Conservation (phyloP, 139 green algal genomes). For the Medakamo hakoo region DNA sequence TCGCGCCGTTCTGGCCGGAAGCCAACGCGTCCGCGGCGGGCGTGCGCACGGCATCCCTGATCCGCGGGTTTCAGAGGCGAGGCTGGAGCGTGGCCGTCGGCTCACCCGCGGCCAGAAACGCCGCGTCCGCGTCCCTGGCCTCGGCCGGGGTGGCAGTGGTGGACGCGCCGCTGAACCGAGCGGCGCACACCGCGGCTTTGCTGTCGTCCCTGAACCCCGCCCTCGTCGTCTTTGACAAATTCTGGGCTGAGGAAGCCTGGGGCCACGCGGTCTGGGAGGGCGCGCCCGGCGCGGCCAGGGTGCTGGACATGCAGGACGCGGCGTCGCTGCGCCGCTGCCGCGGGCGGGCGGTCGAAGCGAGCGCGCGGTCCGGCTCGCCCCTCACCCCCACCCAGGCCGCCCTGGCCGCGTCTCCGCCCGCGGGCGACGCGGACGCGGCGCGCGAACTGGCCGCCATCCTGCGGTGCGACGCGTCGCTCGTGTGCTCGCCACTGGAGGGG, state of each 20-base stretch:
- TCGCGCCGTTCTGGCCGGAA: slow-evolving; percentile 20
- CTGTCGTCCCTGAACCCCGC: slow-evolving; percentile 5
- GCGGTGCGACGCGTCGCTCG: slow-evolving; percentile 34
- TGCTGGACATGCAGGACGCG: slow-evolving; percentile 52
- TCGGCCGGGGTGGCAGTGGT: not conserved
- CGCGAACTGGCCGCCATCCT: slow-evolving; percentile 38
- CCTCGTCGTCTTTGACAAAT: slow-evolving; percentile 33
- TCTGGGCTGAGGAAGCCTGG: slow-evolving; percentile 37
- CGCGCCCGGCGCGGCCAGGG: slow-evolving; percentile 15
- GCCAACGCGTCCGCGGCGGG: slow-evolving; percentile 9
- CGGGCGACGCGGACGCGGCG: not conserved
- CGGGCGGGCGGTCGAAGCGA: not conserved
- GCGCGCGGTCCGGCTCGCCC: not conserved
- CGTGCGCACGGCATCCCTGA: slow-evolving; percentile 13
- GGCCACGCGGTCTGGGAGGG: slow-evolving; percentile 22
- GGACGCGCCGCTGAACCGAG: slow-evolving; percentile 15
- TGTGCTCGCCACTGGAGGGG: slow-evolving; percentile 38
- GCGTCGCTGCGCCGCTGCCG: slow-evolving; percentile 23
- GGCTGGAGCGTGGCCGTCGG: slow-evolving; percentile 2
- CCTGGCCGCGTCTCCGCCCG: not conserved
- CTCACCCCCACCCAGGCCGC: not conserved
- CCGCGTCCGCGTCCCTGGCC: slow-evolving; percentile 5
- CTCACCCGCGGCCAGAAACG: slow-evolving; percentile 5
- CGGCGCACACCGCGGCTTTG: slow-evolving; percentile 1
- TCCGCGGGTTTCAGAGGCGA: slow-evolving; percentile 5